Evolutionary conservation across 169 alveolate species (phyloP).

Genomic region (Toxoplasma gondii): DNA sequence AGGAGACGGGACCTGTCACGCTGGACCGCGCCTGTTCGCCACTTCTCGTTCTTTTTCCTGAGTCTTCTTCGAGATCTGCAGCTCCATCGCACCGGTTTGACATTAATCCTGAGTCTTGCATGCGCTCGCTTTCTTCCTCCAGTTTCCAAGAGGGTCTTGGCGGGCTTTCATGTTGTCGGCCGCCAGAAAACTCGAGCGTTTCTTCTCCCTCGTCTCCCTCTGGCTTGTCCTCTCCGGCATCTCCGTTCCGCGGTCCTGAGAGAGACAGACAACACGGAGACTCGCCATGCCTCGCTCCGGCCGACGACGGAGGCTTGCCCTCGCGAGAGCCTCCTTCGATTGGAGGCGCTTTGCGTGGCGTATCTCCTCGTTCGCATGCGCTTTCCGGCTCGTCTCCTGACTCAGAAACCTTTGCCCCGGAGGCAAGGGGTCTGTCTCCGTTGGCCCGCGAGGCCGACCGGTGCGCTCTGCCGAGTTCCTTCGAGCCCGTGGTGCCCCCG

Average conservation of each 20-base stretch:
- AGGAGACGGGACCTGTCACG: not conserved
- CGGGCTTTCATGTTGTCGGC: not conserved
- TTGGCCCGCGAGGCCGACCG: not conserved
- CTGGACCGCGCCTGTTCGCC: constrained; percentile 12
- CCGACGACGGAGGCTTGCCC: not conserved
- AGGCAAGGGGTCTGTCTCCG: not conserved
- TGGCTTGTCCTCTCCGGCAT: not conserved
- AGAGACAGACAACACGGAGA: not conserved
- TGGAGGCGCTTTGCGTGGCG: too few relatives aligned
- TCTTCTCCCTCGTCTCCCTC: not conserved
- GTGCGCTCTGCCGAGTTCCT: too few relatives aligned
- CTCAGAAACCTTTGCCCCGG: not conserved
- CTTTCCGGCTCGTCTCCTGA: not conserved
- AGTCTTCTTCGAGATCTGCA: not conserved
- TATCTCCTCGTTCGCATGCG: not conserved
- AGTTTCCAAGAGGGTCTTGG: not conserved
- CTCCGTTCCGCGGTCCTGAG: not conserved
- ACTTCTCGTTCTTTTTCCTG: not conserved
- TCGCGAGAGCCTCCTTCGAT: too few relatives aligned
- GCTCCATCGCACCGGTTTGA: not conserved
- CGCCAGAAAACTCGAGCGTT: not conserved
- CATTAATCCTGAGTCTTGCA: not conserved
- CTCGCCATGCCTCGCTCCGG: not conserved
- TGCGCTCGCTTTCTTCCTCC: not conserved
- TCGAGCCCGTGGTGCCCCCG: too few relatives aligned